Base-by-base conservation (phyloP, 139 green algal genomes). In the Closterium sp. region DNA sequence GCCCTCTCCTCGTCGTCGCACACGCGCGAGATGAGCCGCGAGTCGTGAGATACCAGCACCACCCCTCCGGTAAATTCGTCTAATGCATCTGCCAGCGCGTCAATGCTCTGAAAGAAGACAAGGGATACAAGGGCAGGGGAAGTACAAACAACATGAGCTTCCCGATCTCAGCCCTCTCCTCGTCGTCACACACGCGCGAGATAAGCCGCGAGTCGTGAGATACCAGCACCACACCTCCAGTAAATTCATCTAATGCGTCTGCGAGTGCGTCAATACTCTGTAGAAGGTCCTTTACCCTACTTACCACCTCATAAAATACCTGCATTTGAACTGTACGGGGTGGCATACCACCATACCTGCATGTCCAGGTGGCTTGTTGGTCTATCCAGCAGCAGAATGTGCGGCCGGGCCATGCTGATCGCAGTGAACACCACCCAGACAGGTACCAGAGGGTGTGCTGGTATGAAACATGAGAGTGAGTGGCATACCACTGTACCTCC, bases 281-380 rank as follows among this genome's bases (percentile, higher is more conserved):
- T 85, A n/a, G n/a, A n/a, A n/a, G n/a, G n/a, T n/a, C n/a, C n/a
- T n/a, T n/a, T n/a, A n/a, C n/a, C n/a, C n/a, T n/a, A n/a, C n/a
- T 62, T 7, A 62, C 42, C 42, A 62, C 5, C 42, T 99, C 98
- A 45, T 6, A 45, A 45, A 5, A 73, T 73, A 73, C 50, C 50
- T 73, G 50, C 62, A n/a, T n/a, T n/a, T n/a, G n/a, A n/a, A n/a
- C n/a, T n/a, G n/a, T n/a, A n/a, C n/a, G n/a, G n/a, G n/a, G n/a
- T n/a, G n/a, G n/a, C n/a, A 79, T 79, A 24, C 1, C 17, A 79
- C 62, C 62, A 79, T 24, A 79, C 90, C 90, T 92, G 89, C 98
- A 99, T 99, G 96, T 99, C 98, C 90, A 99, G 92, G 90, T 99
- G 97, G 93, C 99, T 99, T 88, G 98, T 99, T 85, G 98, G 98